Base-by-base conservation (phyloP, 352 stramenopile species). In the Blastocystis sp. region DNA sequence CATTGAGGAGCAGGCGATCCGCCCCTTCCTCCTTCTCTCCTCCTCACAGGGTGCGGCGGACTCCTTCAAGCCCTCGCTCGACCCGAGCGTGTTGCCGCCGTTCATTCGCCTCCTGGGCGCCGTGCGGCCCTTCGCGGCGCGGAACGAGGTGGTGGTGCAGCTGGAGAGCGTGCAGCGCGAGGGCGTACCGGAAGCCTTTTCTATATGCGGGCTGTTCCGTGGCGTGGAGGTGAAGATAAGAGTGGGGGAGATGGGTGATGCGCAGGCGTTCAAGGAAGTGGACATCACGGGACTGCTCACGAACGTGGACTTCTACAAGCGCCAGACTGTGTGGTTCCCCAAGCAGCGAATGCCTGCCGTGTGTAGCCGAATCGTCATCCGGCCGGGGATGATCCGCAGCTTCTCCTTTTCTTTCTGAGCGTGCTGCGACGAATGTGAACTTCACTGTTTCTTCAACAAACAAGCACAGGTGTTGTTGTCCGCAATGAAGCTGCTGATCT, bases 401-500 rank as follows among this genome's bases (percentile, higher is more conserved):
- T 81, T 63, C 42, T 21, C 38, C 7, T 64, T 81, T 57, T 81
- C 24, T 21, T 45, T 81, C 6, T 7, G 28, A 34, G 28, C 28
- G 28, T 34, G 28, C 28, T 34, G 28, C 28, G 28, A 34, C 28
- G 28, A 34, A 34, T 34, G 28, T 34, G 28, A 34, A 81, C 10
- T 81, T 21, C 9, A 9, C 10, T 81, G 71, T 81, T 81, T 81
- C 11, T 64, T 65, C 28, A 79, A 61, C n/a, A 79, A 79, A 81
- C 45, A 81, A 21, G 28, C 43, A 4, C 14, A 81, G 28, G 48
- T 54, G 66, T 66, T 81, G 7, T 54, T 59, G 24, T 81, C 71
- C 11, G 71, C 71, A 52, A 81, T 64, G 66, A 81, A 63, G 38
- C 71, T 54, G 45, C 43, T 81, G n/a, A 81, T 81, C 24, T 81